Evolutionary conservation across 306 rosid genomes (phyloP), one percentile per base, ranked within the genome.

Genomic region (Fragaria nilgerrensis): DNA sequence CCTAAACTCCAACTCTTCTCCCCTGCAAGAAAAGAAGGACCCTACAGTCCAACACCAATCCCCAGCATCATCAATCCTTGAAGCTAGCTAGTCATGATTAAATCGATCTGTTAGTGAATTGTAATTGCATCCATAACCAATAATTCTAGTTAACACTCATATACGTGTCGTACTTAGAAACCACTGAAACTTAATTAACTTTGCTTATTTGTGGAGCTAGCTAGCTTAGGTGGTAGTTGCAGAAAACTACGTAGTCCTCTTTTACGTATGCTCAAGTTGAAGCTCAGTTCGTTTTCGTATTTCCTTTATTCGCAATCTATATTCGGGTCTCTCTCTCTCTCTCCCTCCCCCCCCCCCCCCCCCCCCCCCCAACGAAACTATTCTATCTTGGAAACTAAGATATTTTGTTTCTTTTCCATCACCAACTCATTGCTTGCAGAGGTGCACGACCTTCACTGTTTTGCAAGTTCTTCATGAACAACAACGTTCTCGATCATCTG

Each of bases 341-440:
- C n/a, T n/a, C n/a, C n/a, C n/a, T n/a, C 68, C 14, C 23, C 56
- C 34, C 34, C 34, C 34, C 3, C 34, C 34, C 34, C 34, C 34
- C 34, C 34, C 36, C 36, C 36, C 36, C 36, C 36, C 36, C 36
- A 2, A 2, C 2, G 0, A 32, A 75, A 45, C 61, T 29, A 7
- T 27, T 29, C 5, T 75, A 41, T 12, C 78, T 75, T 75, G 15
- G 45, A 63, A 62, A 61, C 78, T 62, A 75, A 75, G 70, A 63
- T 11, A 75, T 56, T 44, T 22, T 45, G 9, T 17, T 7, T 14
- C 5, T 36, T 36, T 36, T 68, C 32, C 50, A 8, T 48, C 20
- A 48, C 17, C 17, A 43, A 43, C 47, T 47, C 56, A 44, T 68
- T 44, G 73, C 73, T 69, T 70, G 36, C 10, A 48, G 9, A 27